These are phyloP conservation scores for Harrya chromipes DNA, from an alignment of 768 basidiomycete genomes.

Conservation along the genomic window DNA sequence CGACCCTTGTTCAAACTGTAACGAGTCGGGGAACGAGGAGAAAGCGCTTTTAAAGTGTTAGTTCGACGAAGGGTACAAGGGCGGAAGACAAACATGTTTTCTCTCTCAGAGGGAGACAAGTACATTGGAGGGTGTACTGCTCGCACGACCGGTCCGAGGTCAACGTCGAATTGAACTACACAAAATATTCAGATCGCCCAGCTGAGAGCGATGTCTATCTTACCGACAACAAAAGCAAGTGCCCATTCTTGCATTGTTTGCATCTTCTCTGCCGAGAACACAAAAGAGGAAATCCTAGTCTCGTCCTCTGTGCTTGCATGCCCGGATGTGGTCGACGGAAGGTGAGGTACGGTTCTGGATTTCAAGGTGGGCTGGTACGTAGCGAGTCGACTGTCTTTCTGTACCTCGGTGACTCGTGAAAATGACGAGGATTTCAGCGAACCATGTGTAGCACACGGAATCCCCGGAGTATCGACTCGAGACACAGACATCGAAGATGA, in stretches of 20 bases:
- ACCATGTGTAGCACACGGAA: not conserved
- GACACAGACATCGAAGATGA: slow-evolving; percentile 20
- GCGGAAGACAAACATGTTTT: slow-evolving; percentile 64
- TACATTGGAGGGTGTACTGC: slow-evolving; percentile 66
- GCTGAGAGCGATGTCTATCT: slow-evolving; percentile 14
- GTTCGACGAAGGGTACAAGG: not conserved
- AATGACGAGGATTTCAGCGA: slow-evolving; percentile 35
- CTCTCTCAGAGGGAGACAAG: slow-evolving; percentile 62
- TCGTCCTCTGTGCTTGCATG: slow-evolving; percentile 37
- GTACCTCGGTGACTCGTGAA: slow-evolving; percentile 25
- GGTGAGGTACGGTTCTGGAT: slow-evolving; percentile 46
- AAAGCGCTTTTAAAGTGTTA: slow-evolving; percentile 61
- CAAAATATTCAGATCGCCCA: not conserved
- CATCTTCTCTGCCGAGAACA: slow-evolving; percentile 46
- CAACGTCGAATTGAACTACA: slow-evolving; percentile 84
- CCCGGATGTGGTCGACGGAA: slow-evolving; percentile 31
- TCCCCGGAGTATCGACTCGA: slow-evolving; percentile 2
- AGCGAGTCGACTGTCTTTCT: slow-evolving; percentile 10
- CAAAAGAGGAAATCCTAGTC: slow-evolving; percentile 39
- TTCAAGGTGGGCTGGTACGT: slow-evolving; percentile 34
- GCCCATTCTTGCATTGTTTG: slow-evolving; percentile 63
- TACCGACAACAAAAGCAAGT: slow-evolving; percentile 62
- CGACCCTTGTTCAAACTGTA: slow-evolving; percentile 80
- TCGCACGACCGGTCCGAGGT: slow-evolving; percentile 77
- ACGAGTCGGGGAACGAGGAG: slow-evolving; percentile 87